phyloP scores from a whole-genome alignment of 495 filamentous ascomycete genomes.

The Podospora didyma region DNA sequence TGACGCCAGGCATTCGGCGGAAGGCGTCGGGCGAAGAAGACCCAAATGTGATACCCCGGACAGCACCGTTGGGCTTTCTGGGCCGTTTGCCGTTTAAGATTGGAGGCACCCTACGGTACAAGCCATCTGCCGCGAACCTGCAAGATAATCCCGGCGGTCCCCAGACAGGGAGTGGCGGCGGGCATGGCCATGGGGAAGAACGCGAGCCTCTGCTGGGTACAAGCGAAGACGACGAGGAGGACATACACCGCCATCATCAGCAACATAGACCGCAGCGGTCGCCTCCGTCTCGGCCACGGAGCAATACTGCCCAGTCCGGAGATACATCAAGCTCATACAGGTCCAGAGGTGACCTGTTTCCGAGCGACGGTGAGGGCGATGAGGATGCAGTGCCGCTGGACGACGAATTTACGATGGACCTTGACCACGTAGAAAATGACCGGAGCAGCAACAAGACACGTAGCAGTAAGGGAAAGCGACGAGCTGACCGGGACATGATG shows the following conservation, averaged over 20 bases:
- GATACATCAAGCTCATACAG: conserved; percentile 84
- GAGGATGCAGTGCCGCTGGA: conserved; percentile 89
- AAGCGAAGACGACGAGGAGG: conserved; percentile 45
- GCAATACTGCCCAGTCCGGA: conserved; percentile 75
- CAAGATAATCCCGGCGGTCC: conserved; percentile 73
- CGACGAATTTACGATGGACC: conserved; percentile 83
- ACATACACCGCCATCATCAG: conserved; percentile 11
- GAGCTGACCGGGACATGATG: conserved; percentile 44
- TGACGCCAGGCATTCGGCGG: conserved; percentile 47
- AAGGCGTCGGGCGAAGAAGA: conserved; percentile 70
- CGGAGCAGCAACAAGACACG: conserved; percentile 63
- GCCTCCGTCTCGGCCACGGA: conserved; percentile 60
- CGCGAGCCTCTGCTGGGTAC: conserved; percentile 66
- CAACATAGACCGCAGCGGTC: conserved; percentile 12
- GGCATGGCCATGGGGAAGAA: conserved; percentile 54
- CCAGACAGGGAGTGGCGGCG: conserved; percentile 25
- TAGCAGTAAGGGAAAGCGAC: conserved; percentile 58
- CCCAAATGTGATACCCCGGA: conserved; percentile 86
- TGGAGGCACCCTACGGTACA: conserved; percentile 79
- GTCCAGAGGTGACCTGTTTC: conserved; percentile 90
- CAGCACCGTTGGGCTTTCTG: conserved; percentile 81
- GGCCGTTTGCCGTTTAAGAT: conserved; percentile 80
- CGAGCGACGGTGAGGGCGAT: conserved; percentile 83
- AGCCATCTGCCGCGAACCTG: conserved; percentile 84
- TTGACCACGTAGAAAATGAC: conserved; percentile 67